These are phyloP conservation scores for Tulasnella sp. DNA, from an alignment of 768 basidiomycete genomes.

Conservation along the genomic window DNA sequence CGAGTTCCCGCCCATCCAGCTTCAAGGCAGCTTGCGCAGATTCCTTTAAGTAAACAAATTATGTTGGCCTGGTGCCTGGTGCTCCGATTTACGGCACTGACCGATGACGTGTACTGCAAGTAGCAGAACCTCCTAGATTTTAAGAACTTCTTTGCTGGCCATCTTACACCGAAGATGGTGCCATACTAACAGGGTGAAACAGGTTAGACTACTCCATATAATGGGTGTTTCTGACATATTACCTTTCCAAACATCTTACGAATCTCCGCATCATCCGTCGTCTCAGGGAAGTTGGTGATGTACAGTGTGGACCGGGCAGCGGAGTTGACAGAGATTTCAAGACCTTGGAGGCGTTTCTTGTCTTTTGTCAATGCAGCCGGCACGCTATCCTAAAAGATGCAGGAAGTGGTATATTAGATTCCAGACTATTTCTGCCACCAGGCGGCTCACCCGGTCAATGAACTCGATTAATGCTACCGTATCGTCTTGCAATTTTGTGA, in stretches of 20 bases:
- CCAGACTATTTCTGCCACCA: neutral
- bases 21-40: constrained; percentile 62
- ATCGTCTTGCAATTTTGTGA: constrained; percentile 47
- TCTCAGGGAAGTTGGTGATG: constrained; percentile 90
- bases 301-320: constrained; percentile 93
- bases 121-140: constrained; percentile 86
- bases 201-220: neutral
- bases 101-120: constrained; percentile 79
- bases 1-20: constrained; percentile 66
- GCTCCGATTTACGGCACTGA: constrained; percentile 31
- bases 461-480: constrained; percentile 88
- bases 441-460: constrained; percentile 41
- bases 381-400: constrained; percentile 50
- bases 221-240: neutral
- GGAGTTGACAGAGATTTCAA: constrained; percentile 75
- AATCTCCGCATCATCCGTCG: constrained; percentile 64
- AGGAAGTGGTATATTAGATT: neutral
- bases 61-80: neutral
- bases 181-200: constrained; percentile 53
- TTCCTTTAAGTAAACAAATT: constrained; percentile 31
- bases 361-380: constrained; percentile 88
- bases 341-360: constrained; percentile 70
- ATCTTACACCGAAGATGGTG: constrained; percentile 83
- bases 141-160: constrained; percentile 98
- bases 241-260: constrained; percentile 73